A percentile compares a stretch with the other conserved stretches of the same genome.
Conservation (phyloP, 148 eudicot genomes). For the Fallopia convolvulus region DNA sequence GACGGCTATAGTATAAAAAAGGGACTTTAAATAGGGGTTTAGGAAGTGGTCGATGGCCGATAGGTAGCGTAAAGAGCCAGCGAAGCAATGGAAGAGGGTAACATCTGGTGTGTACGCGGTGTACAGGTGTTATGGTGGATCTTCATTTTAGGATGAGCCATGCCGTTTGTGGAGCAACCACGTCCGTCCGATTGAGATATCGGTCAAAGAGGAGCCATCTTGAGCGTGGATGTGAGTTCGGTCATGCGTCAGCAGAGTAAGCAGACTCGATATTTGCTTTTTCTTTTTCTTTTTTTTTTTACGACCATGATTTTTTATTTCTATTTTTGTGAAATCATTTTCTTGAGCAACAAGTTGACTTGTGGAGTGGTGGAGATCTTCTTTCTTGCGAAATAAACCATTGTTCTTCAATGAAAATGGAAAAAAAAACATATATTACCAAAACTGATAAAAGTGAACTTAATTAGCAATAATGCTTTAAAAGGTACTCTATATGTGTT, state of each 20-base stretch:
- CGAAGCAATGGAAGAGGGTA: neutral
- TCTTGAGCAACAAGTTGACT: neutral
- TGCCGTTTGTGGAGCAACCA: neutral
- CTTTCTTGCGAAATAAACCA: too few relatives aligned
- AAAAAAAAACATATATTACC: too few relatives aligned
- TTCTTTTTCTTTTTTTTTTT: neutral
- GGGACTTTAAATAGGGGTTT: neutral
- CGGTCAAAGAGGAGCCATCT: neutral
- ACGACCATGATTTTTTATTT: neutral
- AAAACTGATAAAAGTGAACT: too few relatives aligned
- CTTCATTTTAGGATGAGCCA: neutral
- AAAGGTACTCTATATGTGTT: too few relatives aligned
- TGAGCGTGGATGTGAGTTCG: neutral
- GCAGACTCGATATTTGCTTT: neutral
- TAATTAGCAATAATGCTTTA: too few relatives aligned
- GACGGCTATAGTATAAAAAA: neutral
- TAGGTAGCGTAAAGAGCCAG: conserved; percentile 5
- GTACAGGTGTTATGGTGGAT: neutral
- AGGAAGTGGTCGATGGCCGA: neutral
- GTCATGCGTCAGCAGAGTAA: neutral
- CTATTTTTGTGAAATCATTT: neutral
- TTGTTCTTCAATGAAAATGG: too few relatives aligned
- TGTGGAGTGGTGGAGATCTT: neutral
- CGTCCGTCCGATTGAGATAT: conserved; percentile 3
- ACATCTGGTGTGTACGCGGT: conserved; percentile 2